Evolutionary conservation across 768 basidiomycete species (phyloP).

Genomic region (Pleurotus tuber-regium): DNA sequence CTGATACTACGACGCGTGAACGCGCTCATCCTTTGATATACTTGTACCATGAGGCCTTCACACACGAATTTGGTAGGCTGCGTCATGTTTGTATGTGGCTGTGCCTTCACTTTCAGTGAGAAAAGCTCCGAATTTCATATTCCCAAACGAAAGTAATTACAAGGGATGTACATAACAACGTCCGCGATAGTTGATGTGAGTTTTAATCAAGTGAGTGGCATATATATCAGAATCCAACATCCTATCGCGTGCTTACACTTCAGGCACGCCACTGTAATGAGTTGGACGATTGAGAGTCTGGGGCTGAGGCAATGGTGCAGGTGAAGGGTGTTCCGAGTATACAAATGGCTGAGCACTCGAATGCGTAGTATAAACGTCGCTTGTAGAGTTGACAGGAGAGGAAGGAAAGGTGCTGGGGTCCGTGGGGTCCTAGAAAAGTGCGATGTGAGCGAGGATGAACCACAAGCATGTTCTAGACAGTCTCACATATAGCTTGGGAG

Average conservation of each 20-base stretch:
- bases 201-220: no score
- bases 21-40: neutral
- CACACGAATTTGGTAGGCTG: neutral
- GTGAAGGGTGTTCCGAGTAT: neutral
- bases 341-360: neutral
- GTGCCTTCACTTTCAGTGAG: neutral
- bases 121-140: no score
- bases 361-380: neutral
- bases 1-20: no score
- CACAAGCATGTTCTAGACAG: neutral
- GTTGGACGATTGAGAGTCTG: neutral
- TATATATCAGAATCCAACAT: no score
- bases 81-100: no score
- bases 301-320: neutral
- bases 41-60: neutral
- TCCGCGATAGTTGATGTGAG: no score
- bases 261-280: constrained; percentile 19
- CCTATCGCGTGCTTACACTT: constrained; percentile 17
- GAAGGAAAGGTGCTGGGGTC: constrained; percentile 14
- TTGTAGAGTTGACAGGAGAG: neutral
- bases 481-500: constrained; percentile 40
- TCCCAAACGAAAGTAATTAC: no score
- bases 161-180: no score
- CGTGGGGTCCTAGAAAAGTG: constrained; percentile 11
- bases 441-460: constrained; percentile 5